Conservation (phyloP, 2,329 filamentous ascomycete genomes). For the Microsporum ferrugineum region DNA sequence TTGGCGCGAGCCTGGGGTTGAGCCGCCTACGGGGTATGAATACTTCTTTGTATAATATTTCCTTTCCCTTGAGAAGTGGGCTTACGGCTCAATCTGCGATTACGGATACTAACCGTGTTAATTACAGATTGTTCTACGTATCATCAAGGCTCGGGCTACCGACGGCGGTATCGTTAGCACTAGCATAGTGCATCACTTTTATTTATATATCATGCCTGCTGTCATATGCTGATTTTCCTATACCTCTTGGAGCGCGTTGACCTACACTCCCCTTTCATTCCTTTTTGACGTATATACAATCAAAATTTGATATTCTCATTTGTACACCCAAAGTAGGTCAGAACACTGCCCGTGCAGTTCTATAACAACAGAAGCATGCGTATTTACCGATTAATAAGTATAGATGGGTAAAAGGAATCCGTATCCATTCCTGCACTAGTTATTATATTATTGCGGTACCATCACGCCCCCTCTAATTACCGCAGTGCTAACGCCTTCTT, state of each 20-base stretch:
- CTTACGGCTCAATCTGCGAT: background rate
- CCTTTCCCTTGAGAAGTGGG: background rate
- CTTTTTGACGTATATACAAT: background rate
- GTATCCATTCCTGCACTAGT: background rate
- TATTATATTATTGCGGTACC: background rate
- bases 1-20: slow-evolving; percentile 33
- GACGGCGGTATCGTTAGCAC: slow-evolving; percentile 17
- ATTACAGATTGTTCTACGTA: slow-evolving; percentile 32
- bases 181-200: background rate
- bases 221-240: background rate
- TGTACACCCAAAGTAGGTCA: background rate
- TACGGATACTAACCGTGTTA: background rate
- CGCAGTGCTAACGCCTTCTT: slow-evolving; percentile 66
- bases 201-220: background rate
- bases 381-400: background rate
- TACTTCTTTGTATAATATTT: slow-evolving; percentile 5
- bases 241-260: background rate
- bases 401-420: background rate
- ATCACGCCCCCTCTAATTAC: slow-evolving; percentile 50
- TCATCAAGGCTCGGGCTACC: slow-evolving; percentile 28
- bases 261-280: background rate
- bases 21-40: slow-evolving; percentile 28
- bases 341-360: background rate
- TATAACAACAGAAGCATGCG: background rate
- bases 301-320: background rate